Conservation (phyloP, 352 stramenopile genomes). For the Globisporangium ultimum region DNA sequence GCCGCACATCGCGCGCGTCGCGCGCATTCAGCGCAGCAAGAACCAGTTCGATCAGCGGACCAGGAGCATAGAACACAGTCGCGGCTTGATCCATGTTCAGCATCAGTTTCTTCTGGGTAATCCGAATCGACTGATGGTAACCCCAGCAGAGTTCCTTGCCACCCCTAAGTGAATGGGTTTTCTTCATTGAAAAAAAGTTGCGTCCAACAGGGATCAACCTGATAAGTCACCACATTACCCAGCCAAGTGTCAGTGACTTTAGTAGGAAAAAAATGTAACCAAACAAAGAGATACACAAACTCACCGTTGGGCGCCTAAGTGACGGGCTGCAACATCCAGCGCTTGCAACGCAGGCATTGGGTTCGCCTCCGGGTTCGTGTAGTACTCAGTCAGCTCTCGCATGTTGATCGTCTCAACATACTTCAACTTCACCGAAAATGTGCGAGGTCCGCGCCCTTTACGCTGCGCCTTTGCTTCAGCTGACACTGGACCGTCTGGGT, state of each 20-base stretch:
- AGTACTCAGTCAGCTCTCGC: constrained; percentile 42
- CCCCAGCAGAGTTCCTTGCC: constrained; percentile 72
- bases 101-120: constrained; percentile 49
- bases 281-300: neutral
- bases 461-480: constrained; percentile 14
- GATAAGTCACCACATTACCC: neutral
- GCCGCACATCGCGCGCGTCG: constrained; percentile 31
- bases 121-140: constrained; percentile 65
- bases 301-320: constrained; percentile 41
- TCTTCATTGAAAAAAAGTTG: constrained; percentile 75
- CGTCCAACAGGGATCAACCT: constrained; percentile 56
- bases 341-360: constrained; percentile 63
- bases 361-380: constrained; percentile 51
- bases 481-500: constrained; percentile 36
- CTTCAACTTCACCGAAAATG: constrained; percentile 73
- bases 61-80: constrained; percentile 64
- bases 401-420: constrained; percentile 55
- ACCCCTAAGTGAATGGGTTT: constrained; percentile 45
- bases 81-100: constrained; percentile 74
- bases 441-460: constrained; percentile 35
- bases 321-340: constrained; percentile 66
- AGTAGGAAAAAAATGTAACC: neutral
- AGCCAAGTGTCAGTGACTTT: neutral
- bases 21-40: constrained; percentile 31
- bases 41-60: constrained; percentile 51